Base-by-base conservation (phyloP, 495 filamentous ascomycete genomes). In the Lophiostoma macrostomum region DNA sequence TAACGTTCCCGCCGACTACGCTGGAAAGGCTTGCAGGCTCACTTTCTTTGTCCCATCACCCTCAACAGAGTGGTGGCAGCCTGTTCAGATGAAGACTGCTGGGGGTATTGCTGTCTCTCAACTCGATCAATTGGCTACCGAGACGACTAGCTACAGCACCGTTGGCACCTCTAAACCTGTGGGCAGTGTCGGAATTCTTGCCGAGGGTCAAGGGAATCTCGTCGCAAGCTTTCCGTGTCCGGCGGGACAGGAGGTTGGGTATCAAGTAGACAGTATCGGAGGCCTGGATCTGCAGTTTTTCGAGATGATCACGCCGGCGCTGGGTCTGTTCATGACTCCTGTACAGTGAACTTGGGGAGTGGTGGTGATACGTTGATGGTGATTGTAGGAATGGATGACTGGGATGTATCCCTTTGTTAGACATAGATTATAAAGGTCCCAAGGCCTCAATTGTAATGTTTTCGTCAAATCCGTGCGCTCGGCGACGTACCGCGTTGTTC, bases 21-120 rank as follows among this genome's bases (percentile, higher is more conserved):
- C 58, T 25, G 64, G 60, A 23, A 65, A 64, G 51, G 62, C 59
- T 10, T 71, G 69, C 58, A 57, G 55, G 23, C 45, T 71, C 11
- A 45, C 64, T 29, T 70, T 71, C 63, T 32, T 55, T 20, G 45
- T 71, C 36, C 66, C 69, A 5, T 35, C 23, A 12, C 48, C 52
- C 25, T 39, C 48, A 14, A 25, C 44, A 30, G 60, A 65, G 1
- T 29, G 53, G 42, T 69, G 58, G 12, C 45, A 50, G n/a, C 28
- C 44, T 13, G 65, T 37, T 41, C 47, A 42, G 13, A 53, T 63
- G 30, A 43, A 20, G 14, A 46, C 56, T 19, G 28, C 50, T 31
- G 67, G 67, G 5, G 67, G 63, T 18, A 64, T 70, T 18, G 36
- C 14, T 16, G 36, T 68, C 44, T 53, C 47, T 28, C 46, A 59